Percentiles rank a stretch among this genome's conserved stretches.
These are phyloP conservation scores for Apiospora rasikravindrae DNA, from an alignment of 2,329 filamentous ascomycete species.

Conservation along the genomic window DNA sequence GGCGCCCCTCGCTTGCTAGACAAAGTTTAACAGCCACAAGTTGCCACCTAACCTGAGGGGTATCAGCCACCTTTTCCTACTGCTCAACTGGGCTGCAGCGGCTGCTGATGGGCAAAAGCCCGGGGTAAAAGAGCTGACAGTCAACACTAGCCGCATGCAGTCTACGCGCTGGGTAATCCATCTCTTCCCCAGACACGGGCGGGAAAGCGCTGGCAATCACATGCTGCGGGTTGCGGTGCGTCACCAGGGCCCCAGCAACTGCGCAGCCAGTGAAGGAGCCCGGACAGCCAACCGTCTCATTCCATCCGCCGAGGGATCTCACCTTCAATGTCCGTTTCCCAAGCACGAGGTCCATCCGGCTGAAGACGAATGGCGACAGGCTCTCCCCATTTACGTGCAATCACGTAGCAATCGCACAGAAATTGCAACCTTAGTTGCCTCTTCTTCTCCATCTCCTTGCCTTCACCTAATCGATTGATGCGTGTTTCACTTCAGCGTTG, in stretches of 20 bases:
- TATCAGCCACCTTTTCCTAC: not conserved
- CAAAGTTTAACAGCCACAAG: not conserved
- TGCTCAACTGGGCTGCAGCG: not conserved
- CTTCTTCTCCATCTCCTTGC: not conserved
- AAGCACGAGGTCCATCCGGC: not conserved
- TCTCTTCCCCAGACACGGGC: slow-evolving; percentile 5
- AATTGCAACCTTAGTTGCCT: slow-evolving; percentile 1
- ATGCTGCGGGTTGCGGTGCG: slow-evolving; percentile 22
- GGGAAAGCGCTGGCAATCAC: slow-evolving; percentile 24
- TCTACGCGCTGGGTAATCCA: not conserved
- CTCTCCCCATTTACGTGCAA: not conserved
- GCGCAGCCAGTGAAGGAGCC: not conserved
- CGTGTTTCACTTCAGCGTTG: not conserved
- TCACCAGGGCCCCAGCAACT: slow-evolving; percentile 1
- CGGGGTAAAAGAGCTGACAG: slow-evolving; percentile 6
- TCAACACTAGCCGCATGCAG: not conserved
- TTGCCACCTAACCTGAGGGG: not conserved
- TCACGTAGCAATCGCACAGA: slow-evolving; percentile 2
- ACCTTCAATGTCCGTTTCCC: not conserved
- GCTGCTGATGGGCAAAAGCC: slow-evolving; percentile 6
- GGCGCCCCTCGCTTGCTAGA: not conserved
- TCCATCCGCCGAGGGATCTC: slow-evolving; percentile 15
- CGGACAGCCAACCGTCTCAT: slow-evolving; percentile 3
- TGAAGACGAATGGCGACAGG: slow-evolving; percentile 12
- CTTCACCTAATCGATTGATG: not conserved